phyloP scores from a whole-genome alignment of 805 yeast species.

The Kodamaea jinghongensis region DNA sequence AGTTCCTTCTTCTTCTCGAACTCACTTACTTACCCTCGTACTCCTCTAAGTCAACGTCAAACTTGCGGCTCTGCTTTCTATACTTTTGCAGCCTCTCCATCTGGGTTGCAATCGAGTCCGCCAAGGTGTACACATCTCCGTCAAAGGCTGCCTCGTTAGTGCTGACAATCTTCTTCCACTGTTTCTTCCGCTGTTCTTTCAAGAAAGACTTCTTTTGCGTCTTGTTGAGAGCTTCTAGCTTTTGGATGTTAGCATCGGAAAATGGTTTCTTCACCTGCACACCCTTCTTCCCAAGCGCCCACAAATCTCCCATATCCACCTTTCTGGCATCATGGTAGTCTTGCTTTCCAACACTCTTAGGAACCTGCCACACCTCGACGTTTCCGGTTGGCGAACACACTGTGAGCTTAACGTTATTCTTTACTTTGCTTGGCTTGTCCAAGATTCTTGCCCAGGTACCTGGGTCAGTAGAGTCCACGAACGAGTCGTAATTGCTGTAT shows the following conservation, averaged over 20 bases:
- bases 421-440: slow-evolving; percentile 67
- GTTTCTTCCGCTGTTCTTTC: slow-evolving; percentile 34
- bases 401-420: slow-evolving; percentile 77
- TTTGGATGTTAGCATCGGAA: slow-evolving; percentile 29
- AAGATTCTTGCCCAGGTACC: slow-evolving; percentile 72
- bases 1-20: slow-evolving; percentile 8
- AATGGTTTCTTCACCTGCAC: slow-evolving; percentile 30
- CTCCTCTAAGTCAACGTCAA: slow-evolving; percentile 19
- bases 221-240: slow-evolving; percentile 35
- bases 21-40: slow-evolving; percentile 4
- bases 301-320: slow-evolving; percentile 76
- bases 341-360: slow-evolving; percentile 71
- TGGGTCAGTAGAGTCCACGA: slow-evolving; percentile 21
- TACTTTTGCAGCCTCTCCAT: slow-evolving; percentile 34
- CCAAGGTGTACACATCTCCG: slow-evolving; percentile 23
- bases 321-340: slow-evolving; percentile 90
- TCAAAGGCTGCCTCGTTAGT: slow-evolving; percentile 25
- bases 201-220: slow-evolving; percentile 37
- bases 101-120: slow-evolving; percentile 28
- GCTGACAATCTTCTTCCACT: slow-evolving; percentile 31
- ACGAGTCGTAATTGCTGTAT: slow-evolving; percentile 20
- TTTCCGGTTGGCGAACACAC: slow-evolving; percentile 78
- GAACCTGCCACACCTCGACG: slow-evolving; percentile 83
- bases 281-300: slow-evolving; percentile 56
- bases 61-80: slow-evolving; percentile 28